phyloP scores from a whole-genome alignment of 2,329 filamentous ascomycete genomes.

The Ambrosiella beaveri region DNA sequence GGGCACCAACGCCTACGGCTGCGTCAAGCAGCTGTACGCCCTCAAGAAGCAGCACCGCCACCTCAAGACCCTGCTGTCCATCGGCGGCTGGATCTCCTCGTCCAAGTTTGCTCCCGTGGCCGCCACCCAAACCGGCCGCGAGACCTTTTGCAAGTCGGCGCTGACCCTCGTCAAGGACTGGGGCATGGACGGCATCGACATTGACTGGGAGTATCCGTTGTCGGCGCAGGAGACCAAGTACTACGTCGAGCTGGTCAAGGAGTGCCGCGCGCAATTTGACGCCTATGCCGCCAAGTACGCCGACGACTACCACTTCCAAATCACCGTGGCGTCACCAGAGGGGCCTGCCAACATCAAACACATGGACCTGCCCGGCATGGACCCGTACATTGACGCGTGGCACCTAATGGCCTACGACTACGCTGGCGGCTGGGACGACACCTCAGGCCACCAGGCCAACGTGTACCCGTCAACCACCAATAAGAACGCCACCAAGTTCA shows the following conservation, averaged over 20 bases:
- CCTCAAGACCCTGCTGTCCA: conserved; percentile 62
- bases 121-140: conserved; percentile 42
- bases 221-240: conserved; percentile 23
- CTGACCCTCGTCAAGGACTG: conserved; percentile 53
- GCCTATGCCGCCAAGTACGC: conserved; percentile 23
- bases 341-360: conserved; percentile 30
- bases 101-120: conserved; percentile 48
- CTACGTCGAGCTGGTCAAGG: conserved; percentile 26
- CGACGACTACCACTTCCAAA: conserved; percentile 29
- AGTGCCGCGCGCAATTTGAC: conserved; percentile 28
- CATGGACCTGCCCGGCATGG: conserved; percentile 36
- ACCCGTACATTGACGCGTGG: conserved; percentile 40
- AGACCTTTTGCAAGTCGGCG: conserved; percentile 49
- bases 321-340: conserved; percentile 34
- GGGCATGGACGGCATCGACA: conserved; percentile 39
- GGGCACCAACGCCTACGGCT: conserved; percentile 56
- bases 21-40: conserved; percentile 57
- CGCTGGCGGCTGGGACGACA: conserved; percentile 47
- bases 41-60: conserved; percentile 62
- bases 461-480: conserved; percentile 18
- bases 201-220: conserved; percentile 39
- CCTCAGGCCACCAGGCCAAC: conserved; percentile 45
- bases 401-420: conserved; percentile 54
- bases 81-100: conserved; percentile 69
- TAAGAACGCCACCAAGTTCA: conserved; percentile 47